Base-by-base conservation (phyloP, 176 grass and related monocot genomes). In the Eleusine indica region DNA sequence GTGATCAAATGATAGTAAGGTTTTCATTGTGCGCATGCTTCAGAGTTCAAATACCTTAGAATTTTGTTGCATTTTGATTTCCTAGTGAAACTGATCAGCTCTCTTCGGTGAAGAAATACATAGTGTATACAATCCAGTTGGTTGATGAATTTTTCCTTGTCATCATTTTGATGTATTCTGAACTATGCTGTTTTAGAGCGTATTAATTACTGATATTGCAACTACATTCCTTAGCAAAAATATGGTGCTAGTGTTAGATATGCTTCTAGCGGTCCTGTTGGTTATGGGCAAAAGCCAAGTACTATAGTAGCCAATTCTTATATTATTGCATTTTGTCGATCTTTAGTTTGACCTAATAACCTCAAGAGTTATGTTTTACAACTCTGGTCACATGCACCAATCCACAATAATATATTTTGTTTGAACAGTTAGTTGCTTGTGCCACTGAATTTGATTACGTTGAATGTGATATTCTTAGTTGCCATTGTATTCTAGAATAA, bases 1-100 rank as follows among this genome's bases (percentile, higher is more conserved):
- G 29, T 75, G 1, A 30, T 66, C 71, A 80, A 29, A 56, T 68
- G 0, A 46, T 35, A 56, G 38, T 49, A 69, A 92, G 49, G 13
- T 60, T 66, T 77, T 51, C 51, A 8, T 57, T 19, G 15, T 66
- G 5, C 29, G 14, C 47, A 41, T 65, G 43, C 6, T 74, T 80
- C 12, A 39, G 21, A 66, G 3, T 74, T 80, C 12, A 39, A 15
- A 66, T 51, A 38, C 9, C 5, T 49, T 58, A 38, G 6, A 12
- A 29, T 12, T 74, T 32, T 8, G 17, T 70, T 71, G 64, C 25
- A 29, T 52, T 41, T 69, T 47, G 3, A 28, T 70, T 69, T 75
- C 12, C 49, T 85, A n/a, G 41, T 63, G n/a, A 25, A 73, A 52
- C 9, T 61, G 12, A 15, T 14, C 21, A 28, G 46, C 6, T 9